Evolutionary conservation across 257 asterid genomes (phyloP), one percentile per base, ranked within the genome.

Genomic region (Echium plantagineum): DNA sequence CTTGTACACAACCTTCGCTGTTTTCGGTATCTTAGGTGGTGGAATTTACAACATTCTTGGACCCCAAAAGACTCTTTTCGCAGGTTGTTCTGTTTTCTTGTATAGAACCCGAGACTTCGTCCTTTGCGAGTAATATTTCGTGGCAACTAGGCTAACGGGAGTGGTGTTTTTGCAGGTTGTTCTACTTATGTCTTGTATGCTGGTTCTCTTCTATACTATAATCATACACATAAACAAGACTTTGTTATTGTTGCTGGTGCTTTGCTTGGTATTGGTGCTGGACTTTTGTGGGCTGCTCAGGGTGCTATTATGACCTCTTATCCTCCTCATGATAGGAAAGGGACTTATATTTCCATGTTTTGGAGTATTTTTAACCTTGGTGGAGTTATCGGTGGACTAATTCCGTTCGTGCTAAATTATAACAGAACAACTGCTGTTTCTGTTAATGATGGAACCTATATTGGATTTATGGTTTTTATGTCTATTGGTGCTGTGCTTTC

Each of bases 251-350:
- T 70, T 67, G 94, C 98, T 57, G 97, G 98, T 13, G 98, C 73
- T 0, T n/a, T 89, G 6, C 94, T 93, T n/a, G 98, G 98, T 13
- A 38, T 83, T 54, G 98, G 97, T 3, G 98, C 98, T 9, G 98
- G 97, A 49, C 88, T 93, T 22, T 53, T 93, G 6, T 93, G 98
- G 98, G 85, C 95, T 5, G 63, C 97, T 2, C 91, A 93, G 66
- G 98, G 97, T 1, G 97, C 97, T 0, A 93, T 93, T 4, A 89
- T 93, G 98, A 93, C 97, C 0, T 93, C 97, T 0, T 89, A 93
- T 55, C 98, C 98, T 0, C 95, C 98, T 0, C 98, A 80, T 20
- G 72, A 73, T 15, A 73, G 96, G 19, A 93, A 89, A 63, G 99
- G 99, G 26, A 75, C 60, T 7, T 93, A 89, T 71, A 93, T 93